Percentiles rank a stretch among this genome's conserved stretches.
Evolutionary conservation across 78 protist species (phyloP).

Genomic region (Cavenderia fasciculata): DNA sequence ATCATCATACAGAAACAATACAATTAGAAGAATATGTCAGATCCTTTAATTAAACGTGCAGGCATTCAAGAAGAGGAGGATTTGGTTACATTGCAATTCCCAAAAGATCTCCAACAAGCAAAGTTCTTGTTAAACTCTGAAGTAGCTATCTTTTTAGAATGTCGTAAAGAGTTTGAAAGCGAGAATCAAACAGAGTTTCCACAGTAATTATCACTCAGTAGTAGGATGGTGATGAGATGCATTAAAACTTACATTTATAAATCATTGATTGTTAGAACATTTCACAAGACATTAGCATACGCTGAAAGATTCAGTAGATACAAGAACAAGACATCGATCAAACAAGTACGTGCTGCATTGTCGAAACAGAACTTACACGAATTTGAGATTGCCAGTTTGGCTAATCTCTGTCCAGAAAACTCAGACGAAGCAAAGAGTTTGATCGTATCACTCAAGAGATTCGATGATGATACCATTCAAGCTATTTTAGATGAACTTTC

Average conservation of each 20-base stretch:
- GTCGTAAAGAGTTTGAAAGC: conserved; percentile 4
- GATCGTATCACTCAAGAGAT: conserved; percentile 40
- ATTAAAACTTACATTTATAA: neutral
- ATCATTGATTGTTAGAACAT: conserved; percentile 30
- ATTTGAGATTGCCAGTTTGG: conserved; percentile 67
- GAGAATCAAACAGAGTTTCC: conserved; percentile 41
- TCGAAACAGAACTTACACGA: conserved; percentile 53
- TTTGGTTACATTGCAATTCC: conserved; percentile 33
- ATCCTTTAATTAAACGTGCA: conserved; percentile 31
- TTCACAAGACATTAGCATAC: conserved; percentile 74
- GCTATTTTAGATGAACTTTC: conserved; percentile 66
- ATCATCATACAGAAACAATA: too few relatives aligned
- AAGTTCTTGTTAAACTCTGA: conserved; percentile 70
- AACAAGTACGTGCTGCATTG: conserved; percentile 54
- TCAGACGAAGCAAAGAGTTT: conserved; percentile 74
- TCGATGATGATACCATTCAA: conserved; percentile 56
- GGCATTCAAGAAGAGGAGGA: conserved; percentile 76
- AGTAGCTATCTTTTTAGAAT: conserved; percentile 55
- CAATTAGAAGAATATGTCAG: neutral
- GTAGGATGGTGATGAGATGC: neutral
- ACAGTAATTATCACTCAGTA: conserved; percentile 17
- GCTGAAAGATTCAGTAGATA: conserved; percentile 75
- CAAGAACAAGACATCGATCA: conserved; percentile 55
- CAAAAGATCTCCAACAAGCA: conserved; percentile 61
- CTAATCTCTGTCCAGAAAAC: conserved; percentile 67